Conservation (phyloP, 2,329 filamentous ascomycete species). For the Ophiostoma quercus region DNA sequence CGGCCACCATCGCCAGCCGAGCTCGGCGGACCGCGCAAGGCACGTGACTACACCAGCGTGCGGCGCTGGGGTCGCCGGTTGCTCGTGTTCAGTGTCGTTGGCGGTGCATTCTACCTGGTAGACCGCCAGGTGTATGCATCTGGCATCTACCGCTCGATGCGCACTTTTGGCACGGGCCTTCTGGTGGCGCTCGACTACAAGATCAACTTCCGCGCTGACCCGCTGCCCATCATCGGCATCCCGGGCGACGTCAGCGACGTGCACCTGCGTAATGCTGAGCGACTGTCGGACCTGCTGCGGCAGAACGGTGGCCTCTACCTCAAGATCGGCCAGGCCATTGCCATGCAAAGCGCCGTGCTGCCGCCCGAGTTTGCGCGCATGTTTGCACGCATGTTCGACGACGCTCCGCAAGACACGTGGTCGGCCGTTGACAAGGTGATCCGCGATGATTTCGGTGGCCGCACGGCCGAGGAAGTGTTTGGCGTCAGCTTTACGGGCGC, state of each 20-base stretch:
- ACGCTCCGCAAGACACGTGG: slow-evolving; percentile 91
- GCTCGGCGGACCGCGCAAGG: slow-evolving; percentile 64
- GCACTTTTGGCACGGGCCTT: slow-evolving; percentile 75
- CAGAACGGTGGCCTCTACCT: slow-evolving; percentile 89
- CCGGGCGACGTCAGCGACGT: slow-evolving; percentile 66
- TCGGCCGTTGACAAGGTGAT: slow-evolving; percentile 79
- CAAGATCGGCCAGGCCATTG: slow-evolving; percentile 97
- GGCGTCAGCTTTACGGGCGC: slow-evolving; percentile 74
- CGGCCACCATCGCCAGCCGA: slow-evolving; percentile 73
- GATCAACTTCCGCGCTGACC: slow-evolving; percentile 82
- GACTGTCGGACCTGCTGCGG: slow-evolving; percentile 73
- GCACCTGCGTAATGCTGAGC: slow-evolving; percentile 76
- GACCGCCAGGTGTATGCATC: slow-evolving; percentile 76
- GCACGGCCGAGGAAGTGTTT: slow-evolving; percentile 82
- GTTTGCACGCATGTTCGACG: slow-evolving; percentile 96
- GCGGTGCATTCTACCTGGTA: slow-evolving; percentile 59
- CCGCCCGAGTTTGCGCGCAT: slow-evolving; percentile 94
- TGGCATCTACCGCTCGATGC: slow-evolving; percentile 68
- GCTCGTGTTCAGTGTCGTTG: slow-evolving; percentile 53
- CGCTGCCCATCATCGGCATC: slow-evolving; percentile 44
- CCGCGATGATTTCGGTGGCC: slow-evolving; percentile 78
- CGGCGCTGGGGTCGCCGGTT: slow-evolving; percentile 75
- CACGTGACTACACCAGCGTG: slow-evolving; percentile 64
- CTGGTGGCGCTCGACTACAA: slow-evolving; percentile 90
- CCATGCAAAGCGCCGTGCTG: slow-evolving; percentile 92